These are phyloP conservation scores for Coprinopsis strossmayeri DNA, from an alignment of 768 basidiomycete genomes.

Conservation along the genomic window DNA sequence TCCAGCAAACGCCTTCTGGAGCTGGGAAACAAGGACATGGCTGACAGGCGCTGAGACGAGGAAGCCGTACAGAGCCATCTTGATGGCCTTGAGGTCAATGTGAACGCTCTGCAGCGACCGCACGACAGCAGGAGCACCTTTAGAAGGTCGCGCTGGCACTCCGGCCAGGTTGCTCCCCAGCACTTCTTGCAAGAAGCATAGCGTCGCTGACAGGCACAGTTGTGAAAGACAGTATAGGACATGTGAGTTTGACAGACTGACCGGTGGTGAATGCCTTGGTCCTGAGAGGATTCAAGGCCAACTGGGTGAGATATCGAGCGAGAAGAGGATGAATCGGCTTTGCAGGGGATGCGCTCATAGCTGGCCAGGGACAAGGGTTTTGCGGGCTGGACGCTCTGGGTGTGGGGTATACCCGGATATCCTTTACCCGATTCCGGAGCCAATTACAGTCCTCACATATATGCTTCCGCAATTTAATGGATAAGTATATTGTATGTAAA, in stretches of 20 bases:
- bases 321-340: slow-evolving; percentile 42
- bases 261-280: slow-evolving; percentile 80
- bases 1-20: slow-evolving; percentile 76
- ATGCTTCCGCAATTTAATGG: not conserved
- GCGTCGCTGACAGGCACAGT: slow-evolving; percentile 34
- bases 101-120: slow-evolving; percentile 51
- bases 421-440: slow-evolving; percentile 10
- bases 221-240: no score
- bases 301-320: slow-evolving; percentile 62
- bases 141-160: slow-evolving; percentile 44
- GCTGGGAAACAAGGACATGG: slow-evolving; percentile 62
- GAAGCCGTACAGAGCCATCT: slow-evolving; percentile 83
- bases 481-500: not conserved
- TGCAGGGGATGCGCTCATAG: slow-evolving; percentile 32
- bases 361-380: slow-evolving; percentile 13
- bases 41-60: slow-evolving; percentile 77
- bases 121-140: slow-evolving; percentile 46
- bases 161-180: slow-evolving; percentile 69
- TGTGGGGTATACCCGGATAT: slow-evolving; percentile 3
- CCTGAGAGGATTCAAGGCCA: slow-evolving; percentile 62
- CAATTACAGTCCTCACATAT: not conserved
- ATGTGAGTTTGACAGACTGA: slow-evolving; percentile 17
- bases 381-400: slow-evolving; percentile 1
- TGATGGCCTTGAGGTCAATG: slow-evolving; percentile 64
- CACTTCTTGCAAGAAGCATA: slow-evolving; percentile 75